phyloP scores from a whole-genome alignment of 768 basidiomycete species.

The Fomitopsis pulvina region DNA sequence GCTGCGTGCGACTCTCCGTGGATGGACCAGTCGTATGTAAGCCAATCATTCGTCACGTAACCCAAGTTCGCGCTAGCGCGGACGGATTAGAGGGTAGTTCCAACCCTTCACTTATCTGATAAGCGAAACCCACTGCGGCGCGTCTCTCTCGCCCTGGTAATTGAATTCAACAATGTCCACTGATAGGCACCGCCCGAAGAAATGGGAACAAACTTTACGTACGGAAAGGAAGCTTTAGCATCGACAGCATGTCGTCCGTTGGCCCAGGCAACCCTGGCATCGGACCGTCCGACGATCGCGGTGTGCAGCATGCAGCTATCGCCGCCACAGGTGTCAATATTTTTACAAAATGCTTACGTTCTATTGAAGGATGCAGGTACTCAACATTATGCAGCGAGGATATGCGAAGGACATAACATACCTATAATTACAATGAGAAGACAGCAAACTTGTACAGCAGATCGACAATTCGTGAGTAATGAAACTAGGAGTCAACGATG shows the following conservation, averaged over 20 bases:
- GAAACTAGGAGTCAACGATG: background rate
- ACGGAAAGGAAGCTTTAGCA: background rate
- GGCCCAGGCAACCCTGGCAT: too few species aligned
- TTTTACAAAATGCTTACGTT: background rate
- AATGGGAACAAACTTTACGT: background rate
- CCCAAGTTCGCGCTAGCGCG: background rate
- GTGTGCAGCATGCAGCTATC: background rate
- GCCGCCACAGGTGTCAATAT: background rate
- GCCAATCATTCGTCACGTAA: background rate
- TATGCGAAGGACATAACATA: background rate
- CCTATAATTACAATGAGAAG: background rate
- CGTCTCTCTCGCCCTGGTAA: background rate
- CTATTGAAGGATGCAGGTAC: background rate
- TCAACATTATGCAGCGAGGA: background rate
- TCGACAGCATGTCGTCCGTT: background rate
- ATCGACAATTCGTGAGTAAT: background rate
- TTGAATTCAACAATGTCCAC: background rate
- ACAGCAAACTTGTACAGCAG: background rate
- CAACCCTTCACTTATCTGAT: background rate
- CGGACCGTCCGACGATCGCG: background rate
- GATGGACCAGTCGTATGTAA: background rate
- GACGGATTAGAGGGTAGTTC: too few species aligned
- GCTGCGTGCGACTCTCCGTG: background rate
- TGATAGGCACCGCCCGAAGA: background rate
- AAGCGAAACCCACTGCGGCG: background rate